These are phyloP conservation scores for Chaetomium olivaceum DNA, from an alignment of 2,329 filamentous ascomycete genomes.

Conservation along the genomic window DNA sequence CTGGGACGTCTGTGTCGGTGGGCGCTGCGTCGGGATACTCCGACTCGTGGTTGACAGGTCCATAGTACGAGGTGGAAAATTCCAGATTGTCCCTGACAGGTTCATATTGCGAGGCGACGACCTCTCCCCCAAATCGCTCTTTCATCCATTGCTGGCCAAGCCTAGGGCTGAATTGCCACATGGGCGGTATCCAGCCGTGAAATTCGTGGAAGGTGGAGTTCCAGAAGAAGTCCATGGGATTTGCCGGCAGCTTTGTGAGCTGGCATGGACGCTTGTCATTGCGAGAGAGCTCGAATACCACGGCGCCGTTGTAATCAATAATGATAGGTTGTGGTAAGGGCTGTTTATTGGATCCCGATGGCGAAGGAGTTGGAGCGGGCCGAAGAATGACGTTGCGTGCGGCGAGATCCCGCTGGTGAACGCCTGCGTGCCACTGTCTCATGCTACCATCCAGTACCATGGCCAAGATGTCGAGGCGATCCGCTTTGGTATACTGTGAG, in stretches of 20 bases:
- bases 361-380: neutral
- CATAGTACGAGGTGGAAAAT: too few relatives aligned
- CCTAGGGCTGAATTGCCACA: neutral
- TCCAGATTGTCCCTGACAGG: neutral
- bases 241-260: neutral
- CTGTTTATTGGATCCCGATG: neutral
- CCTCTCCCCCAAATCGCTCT: constrained; percentile 10
- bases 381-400: constrained; percentile 12
- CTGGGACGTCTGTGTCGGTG: too few relatives aligned
- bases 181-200: constrained; percentile 3
- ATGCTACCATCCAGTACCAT: neutral
- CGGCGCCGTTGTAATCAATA: constrained; percentile 12
- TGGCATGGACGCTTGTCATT: constrained; percentile 7
- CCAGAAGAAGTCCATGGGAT: constrained; percentile 15
- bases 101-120: constrained; percentile 4
- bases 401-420: constrained; percentile 19
- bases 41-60: too few relatives aligned
- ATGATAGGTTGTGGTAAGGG: constrained; percentile 9
- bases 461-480: neutral
- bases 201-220: neutral
- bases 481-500: neutral
- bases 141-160: constrained; percentile 5
- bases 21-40: too few relatives aligned
- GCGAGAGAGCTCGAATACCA: constrained; percentile 3
- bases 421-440: neutral